Evolutionary conservation across 768 basidiomycete species (phyloP), one percentile per base, ranked within the genome.

Genomic region (Amylocystis lapponica): DNA sequence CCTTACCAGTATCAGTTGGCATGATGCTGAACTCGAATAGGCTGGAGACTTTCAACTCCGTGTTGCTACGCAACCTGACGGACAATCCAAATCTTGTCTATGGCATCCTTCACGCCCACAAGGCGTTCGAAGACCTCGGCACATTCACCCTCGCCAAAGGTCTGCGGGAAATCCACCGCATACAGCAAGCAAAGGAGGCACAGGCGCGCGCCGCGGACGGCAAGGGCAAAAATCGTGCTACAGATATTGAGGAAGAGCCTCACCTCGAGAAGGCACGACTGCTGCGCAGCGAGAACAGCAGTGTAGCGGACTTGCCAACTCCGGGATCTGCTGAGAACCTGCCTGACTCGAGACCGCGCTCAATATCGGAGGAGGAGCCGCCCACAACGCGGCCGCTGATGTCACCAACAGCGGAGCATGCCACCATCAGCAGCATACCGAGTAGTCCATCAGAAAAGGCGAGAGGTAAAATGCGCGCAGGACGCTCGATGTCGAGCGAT

Each of bases 71-170:
- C 54, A 80, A 90, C 51, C 70, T 92, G 12, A 70, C 76, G 31
- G 83, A 88, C 23, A 98, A 96, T 59, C 83, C 94, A 0, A 86
- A 95, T 55, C 62, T 98, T 27, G 69, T 92, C 36, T 94, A 96
- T 59, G 84, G 83, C 3, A 78, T 98, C 39, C 68, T 98, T 3
- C 78, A 86, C 7, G 75, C 90, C 0, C 88, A 92, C 62, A 83
- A 86, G 52, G 70, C 74, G 2, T 95, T 99, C 59, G 86, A 96
- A 59, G 82, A 88, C 48, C 72, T 99, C 14, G 91, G 91, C 2
- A 95, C 86, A 0, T 95, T 98, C 58, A 96, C 93, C 0, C 71
- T 99, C 8, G 71, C 83, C 1, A 71, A 76, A n/a, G 95, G 86
- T 8, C 72, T 98, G 32, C 75, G 86, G 3, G 93, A 96, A 55